A percentile compares a stretch with the other conserved stretches of the same genome.
These are phyloP conservation scores for Fraxinus velutina DNA, from an alignment of 305 asterid species.

Conservation along the genomic window DNA sequence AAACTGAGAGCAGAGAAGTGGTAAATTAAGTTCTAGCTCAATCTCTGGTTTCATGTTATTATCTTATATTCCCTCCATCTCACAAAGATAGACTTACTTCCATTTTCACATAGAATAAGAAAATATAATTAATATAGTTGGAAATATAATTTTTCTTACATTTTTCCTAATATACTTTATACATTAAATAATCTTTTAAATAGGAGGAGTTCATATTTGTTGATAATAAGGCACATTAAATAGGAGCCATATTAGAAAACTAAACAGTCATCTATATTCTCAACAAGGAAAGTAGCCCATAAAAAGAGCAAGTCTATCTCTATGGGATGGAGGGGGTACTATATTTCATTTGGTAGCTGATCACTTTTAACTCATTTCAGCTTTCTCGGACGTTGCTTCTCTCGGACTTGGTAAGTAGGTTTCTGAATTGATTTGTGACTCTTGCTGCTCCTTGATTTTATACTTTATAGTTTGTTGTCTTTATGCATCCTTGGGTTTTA, in stretches of 20 bases:
- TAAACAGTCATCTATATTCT: neutral
- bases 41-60: slow-evolving; percentile 1
- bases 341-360: slow-evolving; percentile 12
- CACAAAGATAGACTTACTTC: neutral
- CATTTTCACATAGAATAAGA: neutral
- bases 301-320: neutral
- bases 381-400: slow-evolving; percentile 78
- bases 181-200: neutral
- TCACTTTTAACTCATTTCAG: slow-evolving; percentile 45
- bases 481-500: slow-evolving; percentile 11
- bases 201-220: neutral
- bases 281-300: neutral
- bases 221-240: neutral
- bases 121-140: neutral
- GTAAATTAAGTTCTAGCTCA: slow-evolving; percentile 34
- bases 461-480: neutral
- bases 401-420: slow-evolving; percentile 65
- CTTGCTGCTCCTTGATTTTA: neutral
- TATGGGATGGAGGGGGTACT: neutral
- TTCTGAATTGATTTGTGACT: neutral
- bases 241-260: neutral
- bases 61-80: neutral
- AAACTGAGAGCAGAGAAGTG: slow-evolving; percentile 72
- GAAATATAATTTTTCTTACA: neutral
- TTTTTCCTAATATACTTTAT: neutral